Percentiles rank a stretch among this genome's conserved stretches.
These are phyloP conservation scores for Aspergillus egyptiacus DNA, from an alignment of 495 filamentous ascomycete genomes.

Conservation along the genomic window DNA sequence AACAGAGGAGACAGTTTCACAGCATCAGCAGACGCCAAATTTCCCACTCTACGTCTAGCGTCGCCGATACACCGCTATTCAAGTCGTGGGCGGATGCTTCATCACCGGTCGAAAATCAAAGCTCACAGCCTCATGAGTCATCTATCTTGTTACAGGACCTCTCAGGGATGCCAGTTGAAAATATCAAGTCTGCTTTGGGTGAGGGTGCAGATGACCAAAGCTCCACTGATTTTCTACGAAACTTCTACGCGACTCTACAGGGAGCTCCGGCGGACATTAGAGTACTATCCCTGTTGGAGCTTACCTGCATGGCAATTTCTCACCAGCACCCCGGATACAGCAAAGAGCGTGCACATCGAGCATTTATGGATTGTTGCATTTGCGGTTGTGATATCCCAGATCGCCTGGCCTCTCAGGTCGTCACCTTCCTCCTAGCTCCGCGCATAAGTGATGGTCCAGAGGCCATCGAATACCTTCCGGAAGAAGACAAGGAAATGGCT, in stretches of 20 bases:
- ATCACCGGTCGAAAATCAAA: constrained; percentile 1
- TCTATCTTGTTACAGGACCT: constrained; percentile 35
- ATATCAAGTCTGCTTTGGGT: constrained; percentile 36
- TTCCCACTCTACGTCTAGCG: neutral
- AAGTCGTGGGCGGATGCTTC: constrained; percentile 1
- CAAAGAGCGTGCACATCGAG: constrained; percentile 25
- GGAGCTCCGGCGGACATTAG: constrained; percentile 25
- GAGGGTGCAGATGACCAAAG: constrained; percentile 31
- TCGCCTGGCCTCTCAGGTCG: constrained; percentile 29
- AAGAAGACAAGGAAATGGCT: constrained; percentile 32
- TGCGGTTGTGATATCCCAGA: constrained; percentile 32
- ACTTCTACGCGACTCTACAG: constrained; percentile 36
- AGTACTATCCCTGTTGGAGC: constrained; percentile 27
- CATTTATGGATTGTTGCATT: constrained; percentile 28
- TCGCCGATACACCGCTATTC: neutral
- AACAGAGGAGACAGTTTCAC: constrained; percentile 17
- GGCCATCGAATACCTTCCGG: constrained; percentile 13
- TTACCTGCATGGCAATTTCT: constrained; percentile 33
- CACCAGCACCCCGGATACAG: constrained; percentile 36
- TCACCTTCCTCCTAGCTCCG: constrained; percentile 33
- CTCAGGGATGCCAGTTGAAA: constrained; percentile 21
- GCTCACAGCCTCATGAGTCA: constrained; percentile 7
- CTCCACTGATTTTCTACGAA: constrained; percentile 46
- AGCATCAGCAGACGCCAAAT: neutral
- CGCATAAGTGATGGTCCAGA: constrained; percentile 8